Evolutionary conservation across 345 rosid genomes (phyloP).

Genomic region (Eucalyptus melliodora): DNA sequence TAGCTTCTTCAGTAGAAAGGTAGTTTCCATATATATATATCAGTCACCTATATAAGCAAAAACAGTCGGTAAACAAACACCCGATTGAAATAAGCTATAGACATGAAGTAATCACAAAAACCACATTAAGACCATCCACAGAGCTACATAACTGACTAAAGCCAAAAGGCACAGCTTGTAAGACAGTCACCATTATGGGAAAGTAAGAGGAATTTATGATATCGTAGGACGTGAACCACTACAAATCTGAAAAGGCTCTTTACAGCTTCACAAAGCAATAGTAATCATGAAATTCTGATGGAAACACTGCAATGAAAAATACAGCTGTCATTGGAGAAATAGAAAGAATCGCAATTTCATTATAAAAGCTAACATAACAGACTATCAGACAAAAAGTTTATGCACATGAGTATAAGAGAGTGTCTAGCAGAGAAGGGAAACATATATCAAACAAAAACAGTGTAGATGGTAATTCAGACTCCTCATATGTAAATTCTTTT

Average conservation of each 20-base stretch:
- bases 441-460: neutral
- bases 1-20: constrained; percentile 56
- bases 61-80: neutral
- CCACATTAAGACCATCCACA: neutral
- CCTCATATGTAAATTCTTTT: neutral
- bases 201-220: neutral
- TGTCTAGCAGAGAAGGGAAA: neutral
- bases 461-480: neutral
- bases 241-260: neutral
- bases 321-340: neutral
- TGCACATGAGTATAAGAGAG: neutral
- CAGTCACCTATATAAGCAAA: constrained; percentile 30
- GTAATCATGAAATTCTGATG: neutral
- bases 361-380: neutral
- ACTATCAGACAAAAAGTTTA: neutral
- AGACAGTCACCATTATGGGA: neutral
- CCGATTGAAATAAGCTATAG: neutral
- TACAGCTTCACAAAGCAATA: neutral
- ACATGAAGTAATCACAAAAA: neutral
- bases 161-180: neutral
- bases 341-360: neutral
- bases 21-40: constrained; percentile 62
- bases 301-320: neutral
- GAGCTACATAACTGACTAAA: neutral
- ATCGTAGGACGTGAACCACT: neutral